These are phyloP conservation scores for Russula griseocarnosa DNA, from an alignment of 768 basidiomycete species.

Conservation along the genomic window DNA sequence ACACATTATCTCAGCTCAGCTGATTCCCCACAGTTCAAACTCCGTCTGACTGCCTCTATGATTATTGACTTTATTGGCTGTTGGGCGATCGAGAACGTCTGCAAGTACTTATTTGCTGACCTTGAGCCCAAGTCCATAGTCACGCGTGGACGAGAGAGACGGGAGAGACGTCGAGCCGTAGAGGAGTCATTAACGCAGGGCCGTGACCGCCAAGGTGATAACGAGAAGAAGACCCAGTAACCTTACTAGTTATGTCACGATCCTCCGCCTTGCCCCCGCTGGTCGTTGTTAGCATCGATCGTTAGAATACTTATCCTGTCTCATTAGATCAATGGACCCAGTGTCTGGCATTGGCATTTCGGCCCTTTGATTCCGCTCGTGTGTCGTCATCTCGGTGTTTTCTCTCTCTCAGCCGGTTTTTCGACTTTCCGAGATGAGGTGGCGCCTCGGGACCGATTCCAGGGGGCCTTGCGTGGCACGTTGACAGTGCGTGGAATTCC, in stretches of 20 bases:
- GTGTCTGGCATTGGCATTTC: conserved; percentile 8
- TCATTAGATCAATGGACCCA: conserved; percentile 21
- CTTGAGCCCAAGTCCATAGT: conserved; percentile 82
- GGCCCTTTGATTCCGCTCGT: conserved; percentile 9
- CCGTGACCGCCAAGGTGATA: conserved; percentile 28
- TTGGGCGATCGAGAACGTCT: conserved; percentile 73
- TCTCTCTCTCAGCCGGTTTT: conserved; percentile 6
- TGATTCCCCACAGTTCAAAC: conserved; percentile 64
- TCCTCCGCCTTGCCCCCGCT: conserved; percentile 9
- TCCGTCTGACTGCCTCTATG: conserved; percentile 77
- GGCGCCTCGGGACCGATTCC: conserved; percentile 23
- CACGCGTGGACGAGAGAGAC: conserved; percentile 75
- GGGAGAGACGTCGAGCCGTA: conserved; percentile 55
- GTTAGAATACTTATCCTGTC: conserved; percentile 25
- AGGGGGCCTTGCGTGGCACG: conserved; percentile 11
- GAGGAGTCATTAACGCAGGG: conserved; percentile 36
- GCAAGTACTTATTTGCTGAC: conserved; percentile 86
- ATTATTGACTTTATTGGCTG: conserved; percentile 84
- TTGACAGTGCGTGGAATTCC: conserved; percentile 26
- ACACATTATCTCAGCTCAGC: neutral
- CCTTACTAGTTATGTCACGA: conserved; percentile 11
- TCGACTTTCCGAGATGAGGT: conserved; percentile 23
- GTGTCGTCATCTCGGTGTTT: conserved; percentile 16
- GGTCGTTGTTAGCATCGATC: conserved; percentile 25
- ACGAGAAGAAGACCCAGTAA: conserved; percentile 39